Base-by-base conservation (phyloP, 2,329 filamentous ascomycete genomes). In the Pseudocercospora crystallina region DNA sequence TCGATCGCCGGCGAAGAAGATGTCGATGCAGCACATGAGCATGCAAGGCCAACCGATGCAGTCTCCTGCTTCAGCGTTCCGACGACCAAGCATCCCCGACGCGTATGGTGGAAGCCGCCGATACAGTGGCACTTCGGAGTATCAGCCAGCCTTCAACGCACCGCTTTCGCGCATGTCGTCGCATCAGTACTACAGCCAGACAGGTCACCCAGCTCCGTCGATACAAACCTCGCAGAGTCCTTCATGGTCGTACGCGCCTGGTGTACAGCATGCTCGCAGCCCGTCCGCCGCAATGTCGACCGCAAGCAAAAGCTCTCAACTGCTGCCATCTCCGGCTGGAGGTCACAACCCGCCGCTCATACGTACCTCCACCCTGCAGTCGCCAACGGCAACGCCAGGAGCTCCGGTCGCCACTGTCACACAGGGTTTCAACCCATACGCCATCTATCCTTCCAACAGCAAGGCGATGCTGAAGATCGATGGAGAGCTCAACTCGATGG, bases 401-500 rank as follows among this genome's bases (percentile, higher is more conserved):
- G 58, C 53, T n/a, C 35, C 55, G 26, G 48, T 57, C 35, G 26
- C 55, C 14, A 46, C 53, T 11, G 53, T 76, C 43, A 61, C 73
- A 43, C 69, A 67, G 38, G 70, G 70, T 1, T 89, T 90, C 71
- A 89, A 90, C 61, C 86, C 87, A 0, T 91, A 95, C 65, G 81
- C 85, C 3, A 81, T 92, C 59, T 92, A 91, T 65, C 85, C 89
- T 12, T 55, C 65, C 8, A 82, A 84, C 65, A 68, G 71, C 14
- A 96, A 96, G 73, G 94, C 91, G 0, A 77, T 86, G 13, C 76
- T 97, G 29, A 90, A 94, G 65, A 86, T 97, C 53, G 82, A 87
- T 47, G 91, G 91, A 14, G 89, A 96, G 63, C 79, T 99, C 41
- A 84, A 90, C 44, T 75, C 78, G 7, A 96, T 97, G 92, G 84